A percentile compares a stretch with the other conserved stretches of the same genome.
Conservation (phyloP, 2,329 filamentous ascomycete species). For the Sodiomyces alkalinus region DNA sequence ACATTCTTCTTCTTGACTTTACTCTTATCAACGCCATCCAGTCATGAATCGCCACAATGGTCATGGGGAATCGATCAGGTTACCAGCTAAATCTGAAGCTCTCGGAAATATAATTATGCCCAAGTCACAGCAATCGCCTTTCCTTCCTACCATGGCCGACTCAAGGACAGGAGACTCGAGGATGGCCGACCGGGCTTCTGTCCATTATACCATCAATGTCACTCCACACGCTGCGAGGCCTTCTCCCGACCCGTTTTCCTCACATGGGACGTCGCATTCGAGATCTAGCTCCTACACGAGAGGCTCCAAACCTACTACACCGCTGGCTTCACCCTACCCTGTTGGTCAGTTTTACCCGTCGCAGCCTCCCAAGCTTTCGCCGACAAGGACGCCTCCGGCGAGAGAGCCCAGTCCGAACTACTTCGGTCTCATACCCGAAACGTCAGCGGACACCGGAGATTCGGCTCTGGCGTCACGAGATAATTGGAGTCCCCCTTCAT, state of each 20-base stretch:
- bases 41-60: no score
- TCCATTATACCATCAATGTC: slow-evolving; percentile 33
- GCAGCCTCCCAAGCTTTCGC: slow-evolving; percentile 23
- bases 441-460: slow-evolving; percentile 42
- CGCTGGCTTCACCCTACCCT: slow-evolving; percentile 37
- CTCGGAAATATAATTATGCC: no score
- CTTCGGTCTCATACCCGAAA: slow-evolving; percentile 60
- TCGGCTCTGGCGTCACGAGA: slow-evolving; percentile 48
- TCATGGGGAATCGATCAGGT: no score
- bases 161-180: slow-evolving; percentile 12
- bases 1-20: no score
- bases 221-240: slow-evolving; percentile 18
- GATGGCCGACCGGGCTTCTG: slow-evolving; percentile 16
- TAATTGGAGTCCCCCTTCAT: slow-evolving; percentile 62
- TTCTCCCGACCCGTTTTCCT: slow-evolving; percentile 17
- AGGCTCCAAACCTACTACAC: slow-evolving; percentile 31
- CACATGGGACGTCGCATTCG: slow-evolving; percentile 20
- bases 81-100: no score
- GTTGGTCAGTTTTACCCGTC: slow-evolving; percentile 40
- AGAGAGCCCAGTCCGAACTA: slow-evolving; percentile 65
- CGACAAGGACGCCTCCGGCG: slow-evolving; percentile 19
- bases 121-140: no score
- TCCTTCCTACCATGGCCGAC: background rate
- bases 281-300: slow-evolving; percentile 21
- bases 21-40: no score